Evolutionary conservation across 139 green algal genomes (phyloP).

Genomic region (Tetradesmus lagerheimii): DNA sequence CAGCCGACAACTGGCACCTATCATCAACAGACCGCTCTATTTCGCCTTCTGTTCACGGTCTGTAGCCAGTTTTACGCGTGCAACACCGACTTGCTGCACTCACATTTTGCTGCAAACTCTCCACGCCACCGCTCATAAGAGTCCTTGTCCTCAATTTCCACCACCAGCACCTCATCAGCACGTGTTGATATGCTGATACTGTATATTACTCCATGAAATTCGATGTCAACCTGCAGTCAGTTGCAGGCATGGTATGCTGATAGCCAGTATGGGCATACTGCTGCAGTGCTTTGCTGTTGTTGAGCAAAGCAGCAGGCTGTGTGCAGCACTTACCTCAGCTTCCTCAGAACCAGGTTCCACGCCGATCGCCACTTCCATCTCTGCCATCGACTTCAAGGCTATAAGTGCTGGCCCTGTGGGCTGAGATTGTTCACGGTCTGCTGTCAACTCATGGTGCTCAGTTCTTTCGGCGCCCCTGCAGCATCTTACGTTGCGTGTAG

Average conservation of each 20-base stretch:
- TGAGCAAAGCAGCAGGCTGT: background rate
- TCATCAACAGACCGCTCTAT: no score
- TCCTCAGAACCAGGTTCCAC: background rate
- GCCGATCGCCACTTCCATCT: background rate
- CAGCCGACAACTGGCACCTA: background rate
- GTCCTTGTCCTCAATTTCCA: constrained; percentile 78
- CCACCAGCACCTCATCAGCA: constrained; percentile 65
- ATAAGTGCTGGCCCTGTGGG: background rate
- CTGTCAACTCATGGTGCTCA: background rate
- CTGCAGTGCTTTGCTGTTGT: background rate
- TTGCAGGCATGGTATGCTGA: background rate
- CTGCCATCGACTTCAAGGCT: background rate
- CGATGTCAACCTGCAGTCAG: constrained; percentile 58
- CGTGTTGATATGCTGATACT: constrained; percentile 57
- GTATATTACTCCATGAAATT: constrained; percentile 67
- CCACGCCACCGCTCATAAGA: constrained; percentile 76
- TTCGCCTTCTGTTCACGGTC: no score
- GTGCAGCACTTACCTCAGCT: background rate
- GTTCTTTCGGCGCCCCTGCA: background rate
- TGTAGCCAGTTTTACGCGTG: no score
- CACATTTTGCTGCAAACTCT: constrained; percentile 79
- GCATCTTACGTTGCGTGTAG: no score
- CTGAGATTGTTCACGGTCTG: background rate
- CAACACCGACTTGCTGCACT: background rate
- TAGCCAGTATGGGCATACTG: background rate